Evolutionary conservation across 805 yeast genomes (phyloP), one percentile per base, ranked within the genome.

Genomic region (Saccharomycopsis sp.): DNA sequence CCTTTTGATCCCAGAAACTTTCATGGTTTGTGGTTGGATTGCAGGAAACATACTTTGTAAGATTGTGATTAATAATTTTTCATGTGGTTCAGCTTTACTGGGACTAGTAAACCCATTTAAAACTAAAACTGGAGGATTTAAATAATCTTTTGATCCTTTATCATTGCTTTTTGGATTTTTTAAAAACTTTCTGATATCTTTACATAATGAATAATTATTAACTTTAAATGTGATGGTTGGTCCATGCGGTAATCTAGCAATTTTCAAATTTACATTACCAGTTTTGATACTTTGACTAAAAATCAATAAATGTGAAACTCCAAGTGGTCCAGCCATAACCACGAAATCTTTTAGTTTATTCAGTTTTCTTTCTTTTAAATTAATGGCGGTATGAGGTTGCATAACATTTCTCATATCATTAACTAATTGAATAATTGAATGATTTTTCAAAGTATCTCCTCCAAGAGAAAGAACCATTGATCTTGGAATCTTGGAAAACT

Each of bases 271-370:
- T 3, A 92, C 79, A 41, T 76, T 78, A 5, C 96, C 96, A 1
- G 80, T 64, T 31, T 69, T 70, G n/a, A n/a, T n/a, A 51, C 76
- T 80, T 57, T 87, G 95, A 47, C 86, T 79, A 65, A 92, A 88
- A 17, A 89, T 66, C 62, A 92, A 75, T 54, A 92, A 61, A 61
- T 89, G 95, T 5, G 89, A 71, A 18, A 92, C 95, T 21, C 95
- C 95, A 33, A 92, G 66, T 12, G 97, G 97, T 4, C 97, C 97
- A 29, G 96, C 84, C 96, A 92, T 88, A n/a, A 86, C 95, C n/a
- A 88, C 73, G 52, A 82, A 92, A 62, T 89, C 98, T 58, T 82
- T 85, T 50, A 92, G 67, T 55, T 78, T 83, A 60, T 92, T 92
- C 30, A 84, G 67, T 56, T 84, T 85, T 37, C 97, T 69, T 61